Evolutionary conservation across 371 early-diverging fungal genomes (phyloP).

Genomic region (Apophysomyces ossiformis): DNA sequence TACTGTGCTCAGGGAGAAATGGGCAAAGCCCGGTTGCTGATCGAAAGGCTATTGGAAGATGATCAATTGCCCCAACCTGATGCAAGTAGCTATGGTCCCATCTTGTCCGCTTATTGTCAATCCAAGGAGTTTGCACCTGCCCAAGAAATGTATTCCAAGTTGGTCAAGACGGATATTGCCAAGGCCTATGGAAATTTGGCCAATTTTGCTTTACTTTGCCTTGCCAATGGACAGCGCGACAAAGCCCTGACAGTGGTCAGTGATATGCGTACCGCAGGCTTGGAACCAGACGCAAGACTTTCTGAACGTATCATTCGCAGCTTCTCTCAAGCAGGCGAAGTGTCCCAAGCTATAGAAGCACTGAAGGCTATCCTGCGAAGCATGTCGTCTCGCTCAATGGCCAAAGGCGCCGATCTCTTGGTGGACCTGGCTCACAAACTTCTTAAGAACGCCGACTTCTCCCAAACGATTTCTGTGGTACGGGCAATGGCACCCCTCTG

Average conservation of each 20-base stretch:
- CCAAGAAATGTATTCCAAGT: conserved; percentile 26
- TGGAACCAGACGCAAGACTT: conserved; percentile 22
- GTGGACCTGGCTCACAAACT: conserved; percentile 17
- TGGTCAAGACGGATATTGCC: conserved; percentile 41
- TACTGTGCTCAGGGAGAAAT: conserved; percentile 35
- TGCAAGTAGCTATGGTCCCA: conserved; percentile 45
- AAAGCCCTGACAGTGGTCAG: conserved; percentile 32
- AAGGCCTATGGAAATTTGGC: conserved; percentile 52
- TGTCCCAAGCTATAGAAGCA: conserved; percentile 30
- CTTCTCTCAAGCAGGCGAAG: conserved; percentile 24
- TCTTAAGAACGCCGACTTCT: neutral
- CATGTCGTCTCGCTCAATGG: conserved; percentile 32
- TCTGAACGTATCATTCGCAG: conserved; percentile 18
- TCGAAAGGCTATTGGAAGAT: conserved; percentile 26
- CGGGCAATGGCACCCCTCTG: conserved; percentile 13
- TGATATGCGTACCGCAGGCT: conserved; percentile 36
- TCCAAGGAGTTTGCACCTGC: conserved; percentile 22
- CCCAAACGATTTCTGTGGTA: conserved; percentile 10
- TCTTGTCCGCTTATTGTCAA: conserved; percentile 48
- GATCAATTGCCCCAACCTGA: conserved; percentile 40
- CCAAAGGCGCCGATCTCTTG: conserved; percentile 30
- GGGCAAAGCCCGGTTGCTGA: conserved; percentile 37
- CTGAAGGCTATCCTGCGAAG: conserved; percentile 27
- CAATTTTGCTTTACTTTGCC: conserved; percentile 44
- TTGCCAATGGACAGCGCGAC: conserved; percentile 22